These are phyloP conservation scores for Citropsis articulata DNA, from an alignment of 345 rosid genomes.

Conservation along the genomic window DNA sequence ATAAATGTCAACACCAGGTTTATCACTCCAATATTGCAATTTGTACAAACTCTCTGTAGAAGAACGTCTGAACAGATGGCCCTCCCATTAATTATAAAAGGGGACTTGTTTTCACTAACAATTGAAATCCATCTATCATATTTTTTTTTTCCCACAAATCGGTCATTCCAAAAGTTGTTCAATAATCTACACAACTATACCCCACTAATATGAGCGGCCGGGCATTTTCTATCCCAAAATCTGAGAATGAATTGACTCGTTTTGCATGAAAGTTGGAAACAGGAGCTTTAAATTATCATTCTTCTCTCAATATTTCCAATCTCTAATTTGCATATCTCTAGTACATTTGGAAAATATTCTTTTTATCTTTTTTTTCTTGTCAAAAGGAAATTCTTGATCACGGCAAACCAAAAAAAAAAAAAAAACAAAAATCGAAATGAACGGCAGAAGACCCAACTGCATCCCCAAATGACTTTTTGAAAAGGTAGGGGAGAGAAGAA, in stretches of 20 bases:
- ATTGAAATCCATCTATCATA: neutral
- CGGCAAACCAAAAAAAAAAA: too few relatives aligned
- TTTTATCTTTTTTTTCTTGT: too few relatives aligned
- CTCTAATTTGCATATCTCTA: too few relatives aligned
- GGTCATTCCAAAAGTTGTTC: neutral
- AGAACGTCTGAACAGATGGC: neutral
- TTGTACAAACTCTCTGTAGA: neutral
- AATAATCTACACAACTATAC: neutral
- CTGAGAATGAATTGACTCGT: neutral
- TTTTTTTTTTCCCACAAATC: neutral
- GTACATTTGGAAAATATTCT: too few relatives aligned
- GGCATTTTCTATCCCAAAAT: neutral
- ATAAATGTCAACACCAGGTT: neutral
- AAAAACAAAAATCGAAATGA: too few relatives aligned
- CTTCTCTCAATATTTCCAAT: too few relatives aligned
- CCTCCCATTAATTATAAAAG: neutral
- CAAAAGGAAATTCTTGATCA: too few relatives aligned
- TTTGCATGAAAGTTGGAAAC: neutral
- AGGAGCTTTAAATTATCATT: neutral
- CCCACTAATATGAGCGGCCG: neutral
- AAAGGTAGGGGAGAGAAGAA: neutral
- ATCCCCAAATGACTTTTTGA: too few relatives aligned
- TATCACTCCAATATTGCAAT: neutral
- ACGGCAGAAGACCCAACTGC: too few relatives aligned
- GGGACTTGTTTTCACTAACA: neutral